Percentiles rank a stretch among this genome's conserved stretches.
Conservation (phyloP, 768 basidiomycete species). For the Chlorophyllum brunneum region DNA sequence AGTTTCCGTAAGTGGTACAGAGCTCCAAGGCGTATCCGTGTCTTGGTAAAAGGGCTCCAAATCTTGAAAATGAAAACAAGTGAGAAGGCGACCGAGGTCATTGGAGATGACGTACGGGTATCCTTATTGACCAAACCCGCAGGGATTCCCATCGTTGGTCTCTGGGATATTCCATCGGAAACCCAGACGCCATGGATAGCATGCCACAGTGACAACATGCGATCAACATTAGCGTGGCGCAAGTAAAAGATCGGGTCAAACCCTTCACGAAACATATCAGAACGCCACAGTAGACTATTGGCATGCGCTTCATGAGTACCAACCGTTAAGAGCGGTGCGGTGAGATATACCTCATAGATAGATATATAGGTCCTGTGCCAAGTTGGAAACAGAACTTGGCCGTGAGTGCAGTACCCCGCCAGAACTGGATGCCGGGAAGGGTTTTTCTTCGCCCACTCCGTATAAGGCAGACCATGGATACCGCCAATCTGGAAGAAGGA, state of each 20-base stretch:
- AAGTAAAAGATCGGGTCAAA: constrained; percentile 54
- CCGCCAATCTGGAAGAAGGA: constrained; percentile 43
- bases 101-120: constrained; percentile 21
- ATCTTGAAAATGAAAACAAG: constrained; percentile 23
- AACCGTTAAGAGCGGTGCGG: not conserved
- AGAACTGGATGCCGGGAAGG: constrained; percentile 22
- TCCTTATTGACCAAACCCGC: constrained; percentile 22
- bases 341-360: constrained; percentile 39
- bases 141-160: constrained; percentile 30
- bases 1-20: constrained; percentile 25
- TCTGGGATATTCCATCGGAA: constrained; percentile 18
- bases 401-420: constrained; percentile 53
- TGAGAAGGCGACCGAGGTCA: too few species aligned
- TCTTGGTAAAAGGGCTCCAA: constrained; percentile 46
- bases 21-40: constrained; percentile 36
- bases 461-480: constrained; percentile 47
- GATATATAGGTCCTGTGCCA: constrained; percentile 54
- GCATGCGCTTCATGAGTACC: constrained; percentile 7
- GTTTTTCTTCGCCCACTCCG: constrained; percentile 31
- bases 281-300: not conserved
- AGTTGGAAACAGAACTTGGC: constrained; percentile 47
- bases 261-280: constrained; percentile 24
- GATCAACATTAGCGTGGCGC: constrained; percentile 52
- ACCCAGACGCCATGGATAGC: constrained; percentile 41
- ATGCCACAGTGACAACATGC: constrained; percentile 47